Evolutionary conservation across 23 red algal genomes (phyloP).

Genomic region (Gracilaria vermiculophylla): DNA sequence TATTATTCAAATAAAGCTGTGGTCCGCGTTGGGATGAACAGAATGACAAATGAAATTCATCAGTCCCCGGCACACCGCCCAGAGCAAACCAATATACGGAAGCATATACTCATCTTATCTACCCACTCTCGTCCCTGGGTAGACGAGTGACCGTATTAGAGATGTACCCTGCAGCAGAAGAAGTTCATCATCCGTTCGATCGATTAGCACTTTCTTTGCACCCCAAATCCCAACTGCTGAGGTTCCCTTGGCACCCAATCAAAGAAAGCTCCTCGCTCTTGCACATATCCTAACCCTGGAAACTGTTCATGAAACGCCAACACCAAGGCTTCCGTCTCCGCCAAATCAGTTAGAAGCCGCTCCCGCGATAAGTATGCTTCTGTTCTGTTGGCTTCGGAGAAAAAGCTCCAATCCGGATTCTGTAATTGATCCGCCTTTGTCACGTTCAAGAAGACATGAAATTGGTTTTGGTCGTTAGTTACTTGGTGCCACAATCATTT

Average conservation of each 20-base stretch:
- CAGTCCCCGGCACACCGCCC: too few species aligned
- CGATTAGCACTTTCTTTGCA: neutral
- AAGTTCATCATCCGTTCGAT: too few species aligned
- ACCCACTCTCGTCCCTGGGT: too few species aligned
- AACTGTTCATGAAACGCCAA: constrained; percentile 32
- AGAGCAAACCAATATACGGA: too few species aligned
- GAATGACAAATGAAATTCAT: too few species aligned
- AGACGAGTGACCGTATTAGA: too few species aligned
- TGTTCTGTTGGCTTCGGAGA: neutral
- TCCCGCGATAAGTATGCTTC: neutral
- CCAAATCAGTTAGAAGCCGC: neutral
- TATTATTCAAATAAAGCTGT: too few species aligned
- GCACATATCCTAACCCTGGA: constrained; percentile 13
- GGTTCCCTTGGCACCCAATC: neutral
- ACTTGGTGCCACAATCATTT: neutral
- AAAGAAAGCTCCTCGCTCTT: constrained; percentile 25
- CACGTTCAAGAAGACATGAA: neutral
- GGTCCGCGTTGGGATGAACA: too few species aligned
- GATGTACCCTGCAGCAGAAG: too few species aligned
- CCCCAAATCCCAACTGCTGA: neutral
- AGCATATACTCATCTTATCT: too few species aligned
- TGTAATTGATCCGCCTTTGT: constrained; percentile 3
- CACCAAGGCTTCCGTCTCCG: neutral
- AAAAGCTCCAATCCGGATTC: constrained; percentile 21
- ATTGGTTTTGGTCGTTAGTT: neutral